These are phyloP conservation scores for Umbellularia californica DNA, from an alignment of 164 flowering plant species.

Conservation along the genomic window DNA sequence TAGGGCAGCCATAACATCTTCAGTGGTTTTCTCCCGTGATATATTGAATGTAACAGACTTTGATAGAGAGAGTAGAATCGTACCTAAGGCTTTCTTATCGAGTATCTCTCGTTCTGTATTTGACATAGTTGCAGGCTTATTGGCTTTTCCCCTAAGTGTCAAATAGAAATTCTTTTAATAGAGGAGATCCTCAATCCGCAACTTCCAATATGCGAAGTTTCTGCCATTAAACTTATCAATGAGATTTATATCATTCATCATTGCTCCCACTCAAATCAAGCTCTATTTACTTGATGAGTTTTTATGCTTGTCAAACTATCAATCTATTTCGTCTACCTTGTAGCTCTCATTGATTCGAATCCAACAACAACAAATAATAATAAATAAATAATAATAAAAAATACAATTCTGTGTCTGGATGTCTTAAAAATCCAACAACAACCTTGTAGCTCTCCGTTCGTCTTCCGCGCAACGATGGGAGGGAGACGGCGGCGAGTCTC, in stretches of 20 bases:
- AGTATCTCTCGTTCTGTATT: background rate
- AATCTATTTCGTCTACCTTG: too few species aligned
- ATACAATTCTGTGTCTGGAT: too few species aligned
- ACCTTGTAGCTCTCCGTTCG: too few species aligned
- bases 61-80: background rate
- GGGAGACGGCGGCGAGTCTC: too few species aligned
- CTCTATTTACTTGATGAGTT: too few species aligned
- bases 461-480: too few species aligned
- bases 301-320: too few species aligned
- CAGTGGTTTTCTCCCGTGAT: background rate
- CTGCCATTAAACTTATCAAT: background rate
- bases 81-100: background rate
- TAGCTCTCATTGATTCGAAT: too few species aligned
- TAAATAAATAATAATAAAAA: too few species aligned
- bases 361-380: too few species aligned
- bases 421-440: too few species aligned
- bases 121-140: background rate
- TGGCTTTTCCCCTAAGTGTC: background rate
- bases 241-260: background rate
- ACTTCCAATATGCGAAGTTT: background rate
- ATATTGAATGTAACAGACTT: background rate
- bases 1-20: background rate
- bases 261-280: background rate
- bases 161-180: background rate
- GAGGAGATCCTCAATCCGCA: background rate